These are phyloP conservation scores for Diaporthe batatas DNA, from an alignment of 2,329 filamentous ascomycete species.

Conservation along the genomic window DNA sequence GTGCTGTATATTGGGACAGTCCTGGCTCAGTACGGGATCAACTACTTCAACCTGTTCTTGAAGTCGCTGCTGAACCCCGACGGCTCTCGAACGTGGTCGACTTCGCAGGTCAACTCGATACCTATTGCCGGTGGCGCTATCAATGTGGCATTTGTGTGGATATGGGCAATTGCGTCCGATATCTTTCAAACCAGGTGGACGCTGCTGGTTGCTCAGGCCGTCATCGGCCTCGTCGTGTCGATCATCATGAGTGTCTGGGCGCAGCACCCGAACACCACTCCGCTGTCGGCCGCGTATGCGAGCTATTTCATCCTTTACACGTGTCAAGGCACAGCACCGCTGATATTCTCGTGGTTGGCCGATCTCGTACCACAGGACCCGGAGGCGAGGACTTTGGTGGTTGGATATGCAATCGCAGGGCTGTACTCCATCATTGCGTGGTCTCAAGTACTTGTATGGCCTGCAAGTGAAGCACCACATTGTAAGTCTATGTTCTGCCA, in stretches of 20 bases:
- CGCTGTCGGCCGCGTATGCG: slow-evolving; percentile 62
- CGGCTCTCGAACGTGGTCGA: slow-evolving; percentile 57
- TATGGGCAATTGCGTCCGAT: slow-evolving; percentile 67
- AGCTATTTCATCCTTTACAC: slow-evolving; percentile 65
- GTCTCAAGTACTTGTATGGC: slow-evolving; percentile 66
- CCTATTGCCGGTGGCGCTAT: slow-evolving; percentile 63
- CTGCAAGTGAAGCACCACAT: slow-evolving; percentile 63
- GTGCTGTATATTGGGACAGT: slow-evolving; percentile 60
- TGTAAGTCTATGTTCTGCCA: slow-evolving; percentile 51
- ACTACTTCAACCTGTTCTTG: slow-evolving; percentile 60
- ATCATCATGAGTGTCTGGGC: slow-evolving; percentile 70
- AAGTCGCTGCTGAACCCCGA: slow-evolving; percentile 56
- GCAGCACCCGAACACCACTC: slow-evolving; percentile 55
- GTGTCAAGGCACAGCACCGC: slow-evolving; percentile 62
- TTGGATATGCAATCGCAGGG: slow-evolving; percentile 62
- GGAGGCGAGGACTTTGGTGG: slow-evolving; percentile 61
- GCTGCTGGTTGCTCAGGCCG: slow-evolving; percentile 61
- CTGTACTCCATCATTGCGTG: slow-evolving; percentile 65
- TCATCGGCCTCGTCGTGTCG: slow-evolving; percentile 61
- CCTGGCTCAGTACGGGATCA: slow-evolving; percentile 60
- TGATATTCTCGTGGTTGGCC: slow-evolving; percentile 66
- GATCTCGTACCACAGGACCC: slow-evolving; percentile 62
- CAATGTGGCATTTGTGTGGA: slow-evolving; percentile 65
- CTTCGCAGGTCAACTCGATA: slow-evolving; percentile 61
- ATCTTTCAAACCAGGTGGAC: slow-evolving; percentile 63